These are phyloP conservation scores for Wallemia mellicola DNA, from an alignment of 1,284 basidiomycete species.

Conservation along the genomic window DNA sequence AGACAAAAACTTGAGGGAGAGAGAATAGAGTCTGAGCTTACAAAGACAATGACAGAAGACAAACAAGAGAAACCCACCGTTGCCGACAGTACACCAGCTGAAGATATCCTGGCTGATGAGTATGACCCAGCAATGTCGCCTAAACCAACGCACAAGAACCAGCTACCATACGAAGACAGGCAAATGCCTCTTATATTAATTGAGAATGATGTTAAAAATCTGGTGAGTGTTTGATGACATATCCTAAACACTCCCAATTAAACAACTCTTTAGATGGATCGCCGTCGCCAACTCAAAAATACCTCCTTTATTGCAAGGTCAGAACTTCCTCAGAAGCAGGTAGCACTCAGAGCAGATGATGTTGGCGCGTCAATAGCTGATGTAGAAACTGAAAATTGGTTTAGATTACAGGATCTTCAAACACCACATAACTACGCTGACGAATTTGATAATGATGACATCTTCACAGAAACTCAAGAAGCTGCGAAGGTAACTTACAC, in stretches of 20 bases:
- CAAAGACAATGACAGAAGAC: conserved; percentile 13
- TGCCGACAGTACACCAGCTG: too few species aligned
- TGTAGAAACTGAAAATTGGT: conserved; percentile 51
- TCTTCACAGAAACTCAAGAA: conserved; percentile 72
- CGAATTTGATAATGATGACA: conserved; percentile 76
- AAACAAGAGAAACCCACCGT: conserved; percentile 3
- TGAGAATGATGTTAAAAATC: not conserved
- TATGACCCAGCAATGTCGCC: not conserved
- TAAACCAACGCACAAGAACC: not conserved
- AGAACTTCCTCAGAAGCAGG: conserved; percentile 17
- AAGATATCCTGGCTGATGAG: not conserved
- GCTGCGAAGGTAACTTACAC: conserved; percentile 55
- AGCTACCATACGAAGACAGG: not conserved
- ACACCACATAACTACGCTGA: conserved; percentile 19
- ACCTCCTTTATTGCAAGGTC: conserved; percentile 55
- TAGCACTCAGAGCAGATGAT: conserved; percentile 1
- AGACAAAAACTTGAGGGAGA: conserved; percentile 80
- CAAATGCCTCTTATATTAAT: not conserved
- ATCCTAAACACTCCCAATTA: conserved; percentile 12
- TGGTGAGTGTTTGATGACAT: not conserved
- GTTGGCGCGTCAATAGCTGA: conserved; percentile 32
- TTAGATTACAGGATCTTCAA: conserved; percentile 27
- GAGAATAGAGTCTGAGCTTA: conserved; percentile 65
- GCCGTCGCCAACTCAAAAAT: conserved; percentile 38
- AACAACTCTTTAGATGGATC: conserved; percentile 11